Percentiles rank a stretch among this genome's conserved stretches.
These are phyloP conservation scores for Lasiosphaeris hirsuta DNA, from an alignment of 495 filamentous ascomycete genomes.

Conservation along the genomic window DNA sequence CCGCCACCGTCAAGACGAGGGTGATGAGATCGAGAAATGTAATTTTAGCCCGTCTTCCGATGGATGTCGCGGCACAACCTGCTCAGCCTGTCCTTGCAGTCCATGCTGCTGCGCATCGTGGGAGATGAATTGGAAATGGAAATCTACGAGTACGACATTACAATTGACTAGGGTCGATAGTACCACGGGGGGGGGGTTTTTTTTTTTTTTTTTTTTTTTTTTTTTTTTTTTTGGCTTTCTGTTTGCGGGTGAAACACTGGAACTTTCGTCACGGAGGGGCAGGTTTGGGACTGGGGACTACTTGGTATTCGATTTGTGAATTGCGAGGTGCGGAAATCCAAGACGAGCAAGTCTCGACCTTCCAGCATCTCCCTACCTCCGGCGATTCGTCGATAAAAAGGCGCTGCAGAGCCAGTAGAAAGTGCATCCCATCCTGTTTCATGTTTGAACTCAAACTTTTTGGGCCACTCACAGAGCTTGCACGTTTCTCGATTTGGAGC, in stretches of 20 bases:
- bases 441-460: neutral
- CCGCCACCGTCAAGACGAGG: neutral
- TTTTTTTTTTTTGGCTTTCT: neutral
- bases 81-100: too few relatives aligned
- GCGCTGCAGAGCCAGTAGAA: conserved; percentile 13
- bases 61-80: conserved; percentile 3
- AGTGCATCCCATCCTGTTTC: conserved; percentile 1
- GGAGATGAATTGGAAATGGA: conserved; percentile 22
- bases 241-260: neutral
- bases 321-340: neutral
- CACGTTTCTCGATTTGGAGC: neutral
- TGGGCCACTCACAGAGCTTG: conserved; percentile 21
- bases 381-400: conserved; percentile 21
- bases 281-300: neutral
- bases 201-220: too few relatives aligned
- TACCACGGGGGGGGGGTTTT: too few relatives aligned
- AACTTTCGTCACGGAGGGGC: conserved; percentile 4
- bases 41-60: conserved; percentile 10
- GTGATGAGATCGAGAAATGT: neutral
- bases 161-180: conserved; percentile 19
- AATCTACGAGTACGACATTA: conserved; percentile 21
- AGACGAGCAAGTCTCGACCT: neutral
- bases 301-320: neutral
- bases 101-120: neutral
- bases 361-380: neutral